Percentiles rank a stretch among this genome's conserved stretches.
Conservation (phyloP, 2,329 filamentous ascomycete species). For the Fusarium tricinctum region DNA sequence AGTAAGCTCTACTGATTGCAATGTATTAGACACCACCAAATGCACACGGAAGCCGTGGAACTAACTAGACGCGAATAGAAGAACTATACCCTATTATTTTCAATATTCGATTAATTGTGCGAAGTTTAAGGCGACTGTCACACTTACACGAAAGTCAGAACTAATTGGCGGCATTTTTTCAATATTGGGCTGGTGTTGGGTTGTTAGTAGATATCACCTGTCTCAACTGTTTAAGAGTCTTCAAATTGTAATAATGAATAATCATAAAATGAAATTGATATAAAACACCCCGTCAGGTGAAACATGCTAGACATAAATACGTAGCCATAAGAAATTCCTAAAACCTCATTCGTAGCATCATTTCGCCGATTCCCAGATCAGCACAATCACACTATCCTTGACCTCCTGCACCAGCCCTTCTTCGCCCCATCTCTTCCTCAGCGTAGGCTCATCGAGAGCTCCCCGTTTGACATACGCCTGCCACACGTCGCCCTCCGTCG, state of each 20-base stretch:
- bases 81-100: too few relatives aligned
- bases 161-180: too few relatives aligned
- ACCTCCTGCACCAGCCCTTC: conserved; percentile 8
- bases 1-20: too few relatives aligned
- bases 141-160: too few relatives aligned
- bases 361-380: conserved; percentile 48
- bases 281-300: background rate
- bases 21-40: too few relatives aligned
- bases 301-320: conserved; percentile 13
- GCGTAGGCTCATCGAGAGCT: conserved; percentile 21
- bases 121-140: too few relatives aligned
- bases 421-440: conserved; percentile 38
- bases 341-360: conserved; percentile 26
- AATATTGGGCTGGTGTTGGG: too few relatives aligned
- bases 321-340: conserved; percentile 37
- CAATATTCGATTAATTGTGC: too few relatives aligned
- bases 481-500: conserved; percentile 58
- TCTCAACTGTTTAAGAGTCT: too few relatives aligned
- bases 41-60: too few relatives aligned
- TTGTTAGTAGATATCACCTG: too few relatives aligned
- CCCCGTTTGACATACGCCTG: conserved; percentile 61
- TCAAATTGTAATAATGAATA: background rate
- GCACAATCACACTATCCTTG: conserved; percentile 47
- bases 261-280: conserved; percentile 5
- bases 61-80: too few relatives aligned